These are phyloP conservation scores for Artemisia tridentata DNA, from an alignment of 129 eudicot species.

Conservation along the genomic window DNA sequence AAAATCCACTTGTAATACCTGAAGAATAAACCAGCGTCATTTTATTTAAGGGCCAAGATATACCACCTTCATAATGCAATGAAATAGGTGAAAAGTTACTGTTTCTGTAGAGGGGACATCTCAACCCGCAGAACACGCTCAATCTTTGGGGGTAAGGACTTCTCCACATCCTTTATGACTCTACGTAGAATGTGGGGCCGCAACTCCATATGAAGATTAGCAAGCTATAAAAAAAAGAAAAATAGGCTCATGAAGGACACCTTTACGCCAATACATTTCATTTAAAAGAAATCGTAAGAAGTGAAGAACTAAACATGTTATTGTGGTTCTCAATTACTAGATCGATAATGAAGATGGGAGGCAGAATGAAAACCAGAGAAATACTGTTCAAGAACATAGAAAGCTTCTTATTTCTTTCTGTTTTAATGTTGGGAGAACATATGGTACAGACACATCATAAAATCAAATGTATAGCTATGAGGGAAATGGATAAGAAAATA, in stretches of 20 bases:
- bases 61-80: conserved; percentile 1
- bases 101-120: conserved; percentile 99
- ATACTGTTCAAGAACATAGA: too few relatives aligned
- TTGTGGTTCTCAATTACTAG: background rate
- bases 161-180: conserved; percentile 98
- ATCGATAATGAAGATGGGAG: background rate
- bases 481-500: background rate
- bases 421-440: too few relatives aligned
- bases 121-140: conserved; percentile 98
- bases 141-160: conserved; percentile 97
- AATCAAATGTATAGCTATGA: background rate
- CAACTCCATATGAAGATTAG: conserved; percentile 94
- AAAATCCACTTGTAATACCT: conserved; percentile 99
- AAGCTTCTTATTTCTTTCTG: too few relatives aligned
- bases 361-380: too few relatives aligned
- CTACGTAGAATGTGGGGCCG: conserved; percentile 97
- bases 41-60: background rate
- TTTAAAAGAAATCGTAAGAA: background rate
- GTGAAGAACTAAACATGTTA: background rate
- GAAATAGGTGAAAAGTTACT: conserved; percentile 42
- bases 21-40: conserved; percentile 10
- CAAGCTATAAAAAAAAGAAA: conserved; percentile 52
- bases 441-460: background rate
- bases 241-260: background rate
- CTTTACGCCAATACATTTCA: background rate